Percentiles rank a stretch among this genome's conserved stretches.
These are phyloP conservation scores for Aspergillus sp. DNA, from an alignment of 2,329 filamentous ascomycete species.

Conservation along the genomic window DNA sequence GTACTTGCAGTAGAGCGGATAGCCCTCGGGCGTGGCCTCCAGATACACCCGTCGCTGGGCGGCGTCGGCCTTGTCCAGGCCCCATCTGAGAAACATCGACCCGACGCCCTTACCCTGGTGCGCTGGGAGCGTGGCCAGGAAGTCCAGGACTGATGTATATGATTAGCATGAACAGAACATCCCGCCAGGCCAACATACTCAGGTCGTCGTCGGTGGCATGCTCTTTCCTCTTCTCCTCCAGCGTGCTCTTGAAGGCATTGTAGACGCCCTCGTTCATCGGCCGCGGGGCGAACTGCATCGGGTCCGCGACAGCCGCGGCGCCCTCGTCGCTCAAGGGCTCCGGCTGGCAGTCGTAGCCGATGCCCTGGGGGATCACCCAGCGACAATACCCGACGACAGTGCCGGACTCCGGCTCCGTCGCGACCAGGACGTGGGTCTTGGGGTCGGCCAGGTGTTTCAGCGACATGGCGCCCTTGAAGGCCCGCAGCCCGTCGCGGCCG, in stretches of 20 bases:
- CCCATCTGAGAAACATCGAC: conserved; percentile 40
- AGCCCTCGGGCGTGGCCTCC: conserved; percentile 43
- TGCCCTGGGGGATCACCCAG: conserved; percentile 33
- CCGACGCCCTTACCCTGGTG: conserved; percentile 42
- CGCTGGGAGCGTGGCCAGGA: conserved; percentile 36
- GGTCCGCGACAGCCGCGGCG: conserved; percentile 21
- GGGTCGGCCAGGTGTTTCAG: conserved; percentile 35
- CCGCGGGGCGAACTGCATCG: conserved; percentile 30
- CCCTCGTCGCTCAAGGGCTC: conserved; percentile 33
- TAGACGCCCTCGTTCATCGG: conserved; percentile 38
- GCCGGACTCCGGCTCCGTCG: conserved; percentile 25
- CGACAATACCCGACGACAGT: conserved; percentile 40
- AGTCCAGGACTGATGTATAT: conserved; percentile 31
- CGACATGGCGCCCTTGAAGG: conserved; percentile 30
- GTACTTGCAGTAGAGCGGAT: conserved; percentile 39
- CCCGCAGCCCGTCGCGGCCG: conserved; percentile 11
- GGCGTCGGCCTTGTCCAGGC: conserved; percentile 37
- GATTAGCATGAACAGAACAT: not conserved
- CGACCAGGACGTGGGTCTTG: conserved; percentile 31
- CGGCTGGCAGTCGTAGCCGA: conserved; percentile 12
- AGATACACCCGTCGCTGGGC: conserved; percentile 39
- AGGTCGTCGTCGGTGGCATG: conserved; percentile 15
- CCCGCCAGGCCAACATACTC: conserved; percentile 8
- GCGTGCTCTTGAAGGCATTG: conserved; percentile 9
- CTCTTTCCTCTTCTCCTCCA: conserved; percentile 10